These are phyloP conservation scores for Talaromyces nanjingensis DNA, from an alignment of 495 filamentous ascomycete species.

Conservation along the genomic window DNA sequence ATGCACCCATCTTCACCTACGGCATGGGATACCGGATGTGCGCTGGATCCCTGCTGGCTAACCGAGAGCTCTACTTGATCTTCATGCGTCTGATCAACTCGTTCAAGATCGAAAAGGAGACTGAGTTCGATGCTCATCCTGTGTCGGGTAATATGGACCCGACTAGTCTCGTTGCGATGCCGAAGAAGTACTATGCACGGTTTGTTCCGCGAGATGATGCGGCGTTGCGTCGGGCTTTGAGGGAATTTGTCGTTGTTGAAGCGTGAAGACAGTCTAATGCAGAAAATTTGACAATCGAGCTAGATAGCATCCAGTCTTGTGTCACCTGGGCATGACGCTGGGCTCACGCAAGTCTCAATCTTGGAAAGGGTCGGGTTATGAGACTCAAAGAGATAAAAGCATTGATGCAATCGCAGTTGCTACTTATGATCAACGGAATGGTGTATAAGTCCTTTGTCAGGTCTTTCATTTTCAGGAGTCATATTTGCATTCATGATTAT, in stretches of 20 bases:
- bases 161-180: slow-evolving; percentile 51
- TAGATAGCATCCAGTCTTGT: too few relatives aligned
- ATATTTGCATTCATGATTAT: not conserved
- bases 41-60: slow-evolving; percentile 54
- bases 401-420: not conserved
- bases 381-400: not conserved
- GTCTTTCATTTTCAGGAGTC: not conserved
- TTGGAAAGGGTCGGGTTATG: not conserved
- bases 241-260: not conserved
- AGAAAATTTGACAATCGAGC: not conserved
- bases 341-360: too few relatives aligned
- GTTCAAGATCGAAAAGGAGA: slow-evolving; percentile 46
- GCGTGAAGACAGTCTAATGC: not conserved
- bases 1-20: slow-evolving; percentile 55
- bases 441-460: not conserved
- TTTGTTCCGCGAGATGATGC: slow-evolving; percentile 39
- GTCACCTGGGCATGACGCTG: too few relatives aligned
- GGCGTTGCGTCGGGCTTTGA: not conserved
- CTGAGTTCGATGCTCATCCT: slow-evolving; percentile 47
- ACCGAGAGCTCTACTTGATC: slow-evolving; percentile 57
- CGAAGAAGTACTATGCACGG: slow-evolving; percentile 45
- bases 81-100: slow-evolving; percentile 55
- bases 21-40: slow-evolving; percentile 63
- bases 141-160: slow-evolving; percentile 49
- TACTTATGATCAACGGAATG: not conserved